Evolutionary conservation across 176 grass and related monocot species (phyloP), one percentile per base, ranked within the genome.

Genomic region (Cenchrus fungigraminus): DNA sequence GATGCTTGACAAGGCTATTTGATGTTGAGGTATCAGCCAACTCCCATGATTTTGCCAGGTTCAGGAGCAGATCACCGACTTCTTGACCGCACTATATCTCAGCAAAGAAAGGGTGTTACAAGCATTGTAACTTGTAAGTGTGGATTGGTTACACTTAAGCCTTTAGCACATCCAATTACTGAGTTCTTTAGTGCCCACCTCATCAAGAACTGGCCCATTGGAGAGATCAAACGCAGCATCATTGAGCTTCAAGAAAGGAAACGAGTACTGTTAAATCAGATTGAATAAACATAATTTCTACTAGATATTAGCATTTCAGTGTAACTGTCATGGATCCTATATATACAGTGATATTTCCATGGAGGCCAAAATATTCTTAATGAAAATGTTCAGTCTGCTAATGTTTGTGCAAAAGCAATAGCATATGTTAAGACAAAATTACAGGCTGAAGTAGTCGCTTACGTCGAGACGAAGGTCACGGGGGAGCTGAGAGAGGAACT

Each of bases 191-290:
- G 16, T 68, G 78, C 79, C 12, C 34, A 89, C 96, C 85, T 98
- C 93, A 32, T 92, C 90, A 62, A 95, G 82, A 77, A 98, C 89
- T 37, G 87, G 89, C 5, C 96, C 96, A 32, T 94, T 98, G 65
- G 96, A 95, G 66, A 98, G 91, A 92, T 94, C 96, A 85, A 98
- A 98, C 59, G 93, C 89, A 2, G 93, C 93, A 66, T 98, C 96
- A 59, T 98, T 98, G 69, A 95, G 88, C 96, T 98, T 88, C 62
- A 89, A 12, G 4, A 77, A 71, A 68, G 42, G 54, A 78, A 74
- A 74, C 20, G 43, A 51, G 45, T 19, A 8, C 3, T 16, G 63
- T 63, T 62, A 10, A 28, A 22, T 46, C 4, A 71, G 64, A 76
- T 69, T 31, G 49, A 71, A n/a, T 1, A 83, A 6, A 44, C 42